These are phyloP conservation scores for Aspergillus vadensis DNA, from an alignment of 2,329 filamentous ascomycete genomes.

Conservation along the genomic window DNA sequence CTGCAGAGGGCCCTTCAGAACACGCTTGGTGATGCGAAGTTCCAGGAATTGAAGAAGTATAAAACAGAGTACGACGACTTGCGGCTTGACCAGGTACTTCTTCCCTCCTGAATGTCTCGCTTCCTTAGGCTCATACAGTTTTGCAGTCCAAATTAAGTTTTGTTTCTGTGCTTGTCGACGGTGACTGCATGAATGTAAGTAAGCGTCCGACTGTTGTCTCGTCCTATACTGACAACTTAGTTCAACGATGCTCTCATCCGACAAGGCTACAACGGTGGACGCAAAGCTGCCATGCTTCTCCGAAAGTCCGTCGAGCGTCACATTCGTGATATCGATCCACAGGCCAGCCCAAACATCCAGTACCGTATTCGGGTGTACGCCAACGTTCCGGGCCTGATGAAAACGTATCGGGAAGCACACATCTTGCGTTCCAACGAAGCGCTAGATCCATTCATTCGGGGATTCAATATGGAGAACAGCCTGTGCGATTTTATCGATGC, in stretches of 20 bases:
- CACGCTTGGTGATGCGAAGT: constrained; percentile 10
- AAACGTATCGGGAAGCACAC: constrained; percentile 34
- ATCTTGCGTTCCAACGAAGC: constrained; percentile 27
- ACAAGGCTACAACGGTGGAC: constrained; percentile 35
- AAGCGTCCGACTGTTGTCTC: neutral
- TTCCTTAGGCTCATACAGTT: neutral
- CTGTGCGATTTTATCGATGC: constrained; percentile 47
- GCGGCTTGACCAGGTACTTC: constrained; percentile 14
- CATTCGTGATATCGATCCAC: constrained; percentile 21
- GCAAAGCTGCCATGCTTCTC: constrained; percentile 30
- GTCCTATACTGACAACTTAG: constrained; percentile 20
- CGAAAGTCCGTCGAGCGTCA: constrained; percentile 29
- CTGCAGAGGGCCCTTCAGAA: constrained; percentile 11
- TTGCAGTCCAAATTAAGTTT: constrained; percentile 25
- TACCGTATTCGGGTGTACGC: constrained; percentile 43
- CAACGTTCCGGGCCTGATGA: constrained; percentile 41
- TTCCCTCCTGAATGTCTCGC: too few relatives aligned
- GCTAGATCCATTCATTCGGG: constrained; percentile 42
- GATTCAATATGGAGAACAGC: constrained; percentile 44
- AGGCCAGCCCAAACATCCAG: constrained; percentile 27
- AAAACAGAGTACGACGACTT: constrained; percentile 9
- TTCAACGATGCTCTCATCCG: constrained; percentile 38
- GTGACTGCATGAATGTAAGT: constrained; percentile 43
- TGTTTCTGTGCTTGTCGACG: constrained; percentile 42
- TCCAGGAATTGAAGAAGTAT: constrained; percentile 1